These are phyloP conservation scores for Podospora fimiseda DNA, from an alignment of 495 filamentous ascomycete species.

Conservation along the genomic window DNA sequence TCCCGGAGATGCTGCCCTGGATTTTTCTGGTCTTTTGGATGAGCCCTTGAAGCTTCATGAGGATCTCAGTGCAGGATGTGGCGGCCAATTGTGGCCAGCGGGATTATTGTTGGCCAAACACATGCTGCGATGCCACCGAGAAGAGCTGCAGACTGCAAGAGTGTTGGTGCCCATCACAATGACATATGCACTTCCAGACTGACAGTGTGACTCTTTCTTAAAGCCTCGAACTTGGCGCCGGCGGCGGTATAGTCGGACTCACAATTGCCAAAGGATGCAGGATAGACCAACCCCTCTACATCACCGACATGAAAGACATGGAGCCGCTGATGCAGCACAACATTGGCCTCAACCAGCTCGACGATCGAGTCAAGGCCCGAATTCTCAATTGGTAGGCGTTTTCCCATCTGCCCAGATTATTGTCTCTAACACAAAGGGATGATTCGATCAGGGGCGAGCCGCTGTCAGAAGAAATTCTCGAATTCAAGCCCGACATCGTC, in stretches of 20 bases:
- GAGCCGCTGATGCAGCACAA: slow-evolving; percentile 75
- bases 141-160: slow-evolving; percentile 53
- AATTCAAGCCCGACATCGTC: slow-evolving; percentile 62
- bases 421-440: slow-evolving; percentile 16
- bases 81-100: slow-evolving; percentile 89
- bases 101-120: slow-evolving; percentile 83
- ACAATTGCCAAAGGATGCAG: slow-evolving; percentile 56
- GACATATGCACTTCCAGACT: slow-evolving; percentile 6
- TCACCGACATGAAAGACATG: slow-evolving; percentile 88
- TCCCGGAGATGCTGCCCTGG: slow-evolving; percentile 55
- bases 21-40: slow-evolving; percentile 68
- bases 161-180: slow-evolving; percentile 56
- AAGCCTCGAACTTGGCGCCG: slow-evolving; percentile 89
- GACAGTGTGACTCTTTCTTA: slow-evolving; percentile 7
- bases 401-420: slow-evolving; percentile 2
- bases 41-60: slow-evolving; percentile 69
- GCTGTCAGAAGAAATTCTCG: slow-evolving; percentile 39
- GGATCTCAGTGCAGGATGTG: slow-evolving; percentile 80
- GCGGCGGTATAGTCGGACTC: slow-evolving; percentile 79
- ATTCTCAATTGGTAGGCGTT: slow-evolving; percentile 67
- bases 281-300: slow-evolving; percentile 49
- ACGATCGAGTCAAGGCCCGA: slow-evolving; percentile 50
- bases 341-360: slow-evolving; percentile 67
- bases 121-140: slow-evolving; percentile 61
- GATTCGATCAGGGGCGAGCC: slow-evolving; percentile 46